Evolutionary conservation across 768 basidiomycete species (phyloP), one percentile per base, ranked within the genome.

Genomic region (Termitomyces sp.): DNA sequence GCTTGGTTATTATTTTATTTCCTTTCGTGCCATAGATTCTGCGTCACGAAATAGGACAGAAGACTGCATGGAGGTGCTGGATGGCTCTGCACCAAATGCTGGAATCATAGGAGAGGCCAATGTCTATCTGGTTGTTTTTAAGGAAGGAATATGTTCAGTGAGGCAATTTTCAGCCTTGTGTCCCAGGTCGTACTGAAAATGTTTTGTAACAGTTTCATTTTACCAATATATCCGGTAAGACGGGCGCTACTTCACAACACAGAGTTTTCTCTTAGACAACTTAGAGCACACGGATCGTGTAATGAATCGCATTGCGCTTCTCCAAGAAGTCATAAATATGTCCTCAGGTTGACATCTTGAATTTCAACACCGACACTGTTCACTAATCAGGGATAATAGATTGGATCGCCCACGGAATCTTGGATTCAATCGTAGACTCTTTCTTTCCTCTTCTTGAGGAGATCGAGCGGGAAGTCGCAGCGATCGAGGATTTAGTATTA

Each of bases 341-440:
- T 85, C 89, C 5, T 86, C 91, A 51, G 88, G 91, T 87, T 62
- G 54, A 79, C 30, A 38, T 45, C 5, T 12, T 45, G 4, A 38
- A 49, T 19, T 19, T 38, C 10, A n/a, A 26, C n/a, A 44, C 31
- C 35, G 23, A 47, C 2, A 17, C 12, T 8, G 52, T 28, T 62
- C 48, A 30, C 37, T 42, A 38, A 17, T 58, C 53, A n/a, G 30
- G 19, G 46, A 30, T 23, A 23, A 40, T 60, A 93, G 94, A 94
- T 67, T 96, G 93, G 92, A 91, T 98, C 61, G 93, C 92, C 0
- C 94, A 98, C 69, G 89, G 87, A 21, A 79, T 97, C 54, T 74
- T 98, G 61, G 95, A 97, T 65, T 95, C 93, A 1, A 85, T 98
- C 52, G 94, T 98, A 21, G 94, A 98, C 67, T 87, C 91, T 0